Base-by-base conservation (phyloP, 257 asterid species). In the Ajuga chamaepitys region DNA sequence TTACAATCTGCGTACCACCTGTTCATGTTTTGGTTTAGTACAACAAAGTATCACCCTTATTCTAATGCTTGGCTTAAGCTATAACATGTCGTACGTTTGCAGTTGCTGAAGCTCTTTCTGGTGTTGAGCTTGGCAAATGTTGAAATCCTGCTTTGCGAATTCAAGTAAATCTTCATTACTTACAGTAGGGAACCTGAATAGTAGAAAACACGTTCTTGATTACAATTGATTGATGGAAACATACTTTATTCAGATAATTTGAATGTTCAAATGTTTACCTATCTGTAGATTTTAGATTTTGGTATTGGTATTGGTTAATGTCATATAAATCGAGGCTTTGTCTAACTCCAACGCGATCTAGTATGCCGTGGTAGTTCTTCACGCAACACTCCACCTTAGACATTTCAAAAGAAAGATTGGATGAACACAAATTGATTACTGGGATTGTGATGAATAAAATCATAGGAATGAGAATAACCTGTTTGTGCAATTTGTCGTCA, bases 1-100 rank as follows among this genome's bases (percentile, higher is more conserved):
- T 58, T 70, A 37, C 67, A 62, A 70, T 66, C 76, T 47, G 76
- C 30, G 21, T 61, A 76, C 89, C 89, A 83, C 37, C 86, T 80
- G 58, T 50, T 37, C 37, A 3, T 7, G 5, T 32, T 21, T 58
- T 10, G 28, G 16, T 18, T 34, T 9, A 22, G 4, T 16, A 42
- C 20, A 32, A 11, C 34, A 20, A 55, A 9, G 7, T 50, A 8
- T 8, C 3, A 18, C 25, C 37, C 24, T 41, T 54, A 30, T 30
- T 35, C 38, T 30, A 30, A 16, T 24, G 9, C 6, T 26, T 18
- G 24, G 51, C 56, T 58, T 25, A 34, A 32, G 45, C 18, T 75
- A 54, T 46, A 20, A n/a, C 13, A 6, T 22, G 9, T 22, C 3
- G 32, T 70, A 79, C 85, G 77, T 74, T 14, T 79, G 81, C 18